Percentiles rank a stretch among this genome's conserved stretches.
Evolutionary conservation across 495 filamentous ascomycete genomes (phyloP).

Genomic region (Hyaloscypha finlandica): DNA sequence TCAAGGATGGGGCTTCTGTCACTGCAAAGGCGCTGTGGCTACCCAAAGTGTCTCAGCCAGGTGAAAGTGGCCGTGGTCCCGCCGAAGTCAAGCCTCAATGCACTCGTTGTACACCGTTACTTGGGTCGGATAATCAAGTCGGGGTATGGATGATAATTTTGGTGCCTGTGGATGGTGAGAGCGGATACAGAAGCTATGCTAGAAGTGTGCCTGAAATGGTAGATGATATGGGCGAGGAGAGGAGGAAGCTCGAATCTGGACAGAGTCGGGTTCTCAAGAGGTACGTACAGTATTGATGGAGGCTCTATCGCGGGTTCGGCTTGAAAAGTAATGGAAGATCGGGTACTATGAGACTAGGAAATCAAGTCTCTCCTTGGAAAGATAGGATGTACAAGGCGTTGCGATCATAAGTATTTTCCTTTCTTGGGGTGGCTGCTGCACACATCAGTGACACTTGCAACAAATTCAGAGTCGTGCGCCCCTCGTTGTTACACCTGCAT

Average conservation of each 20-base stretch:
- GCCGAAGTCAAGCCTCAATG: slow-evolving; percentile 52
- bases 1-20: slow-evolving; percentile 60
- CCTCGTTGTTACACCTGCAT: not conserved
- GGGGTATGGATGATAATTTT: slow-evolving; percentile 67
- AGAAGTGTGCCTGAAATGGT: slow-evolving; percentile 5
- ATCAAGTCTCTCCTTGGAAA: too few relatives aligned
- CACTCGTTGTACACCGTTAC: slow-evolving; percentile 63
- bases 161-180: slow-evolving; percentile 34
- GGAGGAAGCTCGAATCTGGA: not conserved
- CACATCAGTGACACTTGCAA: too few relatives aligned
- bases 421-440: too few relatives aligned
- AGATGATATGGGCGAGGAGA: slow-evolving; percentile 7
- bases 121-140: slow-evolving; percentile 57
- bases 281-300: not conserved
- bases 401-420: too few relatives aligned
- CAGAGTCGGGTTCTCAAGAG: not conserved
- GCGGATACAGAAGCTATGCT: not conserved
- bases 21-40: slow-evolving; percentile 66
- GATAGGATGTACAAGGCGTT: too few relatives aligned
- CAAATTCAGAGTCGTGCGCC: too few relatives aligned
- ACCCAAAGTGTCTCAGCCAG: slow-evolving; percentile 29
- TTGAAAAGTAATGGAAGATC: slow-evolving; percentile 4
- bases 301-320: slow-evolving; percentile 11
- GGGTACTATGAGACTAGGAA: not conserved
- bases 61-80: slow-evolving; percentile 31